A percentile compares a stretch with the other conserved stretches of the same genome.
phyloP scores from a whole-genome alignment of 306 rosid species.

The Quercus glauca region DNA sequence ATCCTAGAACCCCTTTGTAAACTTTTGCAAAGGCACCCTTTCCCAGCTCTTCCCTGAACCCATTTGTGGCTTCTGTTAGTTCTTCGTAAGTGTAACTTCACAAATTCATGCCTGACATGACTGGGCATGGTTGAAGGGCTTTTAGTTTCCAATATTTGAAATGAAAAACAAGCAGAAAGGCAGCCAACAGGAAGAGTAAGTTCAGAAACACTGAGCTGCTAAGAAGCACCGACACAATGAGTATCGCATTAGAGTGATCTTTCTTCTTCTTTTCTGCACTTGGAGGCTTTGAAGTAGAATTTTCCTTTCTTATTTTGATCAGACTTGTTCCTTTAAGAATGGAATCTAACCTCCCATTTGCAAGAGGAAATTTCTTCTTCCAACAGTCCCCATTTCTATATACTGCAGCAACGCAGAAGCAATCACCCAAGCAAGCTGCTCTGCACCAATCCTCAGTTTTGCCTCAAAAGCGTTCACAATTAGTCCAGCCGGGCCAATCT shows the following conservation, averaged over 20 bases:
- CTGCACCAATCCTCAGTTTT: slow-evolving; percentile 28
- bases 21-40: slow-evolving; percentile 31
- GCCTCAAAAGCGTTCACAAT: background rate
- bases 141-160: background rate
- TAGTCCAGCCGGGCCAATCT: slow-evolving; percentile 2
- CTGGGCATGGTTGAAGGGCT: background rate
- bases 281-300: background rate
- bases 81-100: slow-evolving; percentile 15
- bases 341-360: slow-evolving; percentile 3
- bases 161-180: background rate
- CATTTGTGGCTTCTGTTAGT: slow-evolving; percentile 19
- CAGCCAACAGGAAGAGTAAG: background rate
- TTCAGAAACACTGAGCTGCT: slow-evolving; percentile 13
- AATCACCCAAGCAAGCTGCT: slow-evolving; percentile 27
- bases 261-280: background rate
- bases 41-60: slow-evolving; percentile 26
- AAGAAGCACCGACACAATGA: slow-evolving; percentile 17
- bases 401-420: slow-evolving; percentile 25
- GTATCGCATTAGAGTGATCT: background rate
- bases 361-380: slow-evolving; percentile 28
- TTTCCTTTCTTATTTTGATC: slow-evolving; percentile 23
- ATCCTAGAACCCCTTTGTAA: slow-evolving; percentile 17
- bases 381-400: slow-evolving; percentile 1
- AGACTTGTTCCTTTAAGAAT: slow-evolving; percentile 4
- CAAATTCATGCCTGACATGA: background rate